Conservation (phyloP, 345 rosid genomes). For the Psidium friedrichsthalianum region DNA sequence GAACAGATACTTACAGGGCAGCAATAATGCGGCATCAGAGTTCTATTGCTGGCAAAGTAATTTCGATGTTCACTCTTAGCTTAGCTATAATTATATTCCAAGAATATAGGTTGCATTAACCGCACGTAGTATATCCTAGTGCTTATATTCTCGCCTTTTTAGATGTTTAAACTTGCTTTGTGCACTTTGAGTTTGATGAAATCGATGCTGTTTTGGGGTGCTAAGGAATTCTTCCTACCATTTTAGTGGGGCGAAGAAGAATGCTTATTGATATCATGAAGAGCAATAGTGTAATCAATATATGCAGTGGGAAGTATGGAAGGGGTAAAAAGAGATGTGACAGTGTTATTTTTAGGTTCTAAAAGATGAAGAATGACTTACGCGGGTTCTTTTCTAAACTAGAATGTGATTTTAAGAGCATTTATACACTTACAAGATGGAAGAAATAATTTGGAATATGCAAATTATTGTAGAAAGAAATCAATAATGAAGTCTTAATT, state of each 20-base stretch:
- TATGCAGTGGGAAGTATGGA: not conserved
- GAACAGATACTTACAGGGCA: constrained; percentile 71
- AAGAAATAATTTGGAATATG: not conserved
- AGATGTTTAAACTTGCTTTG: not conserved
- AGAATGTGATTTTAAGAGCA: not conserved
- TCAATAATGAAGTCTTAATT: not conserved
- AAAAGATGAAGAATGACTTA: not conserved
- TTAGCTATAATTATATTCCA: not conserved
- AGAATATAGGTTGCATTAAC: not conserved
- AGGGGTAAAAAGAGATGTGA: not conserved
- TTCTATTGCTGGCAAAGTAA: constrained; percentile 86
- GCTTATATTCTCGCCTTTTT: not conserved
- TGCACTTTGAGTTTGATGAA: not conserved
- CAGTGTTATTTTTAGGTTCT: not conserved
- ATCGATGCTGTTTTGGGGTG: not conserved
- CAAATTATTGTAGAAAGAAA: not conserved
- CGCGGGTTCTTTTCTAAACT: not conserved
- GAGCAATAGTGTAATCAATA: not conserved
- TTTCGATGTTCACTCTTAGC: constrained; percentile 3
- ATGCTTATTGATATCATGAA: not conserved
- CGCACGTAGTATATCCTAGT: not conserved
- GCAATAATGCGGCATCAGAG: constrained; percentile 85
- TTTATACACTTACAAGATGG: not conserved
- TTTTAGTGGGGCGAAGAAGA: not conserved
- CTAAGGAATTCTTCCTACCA: not conserved